Evolutionary conservation across 441 rosid genomes (phyloP), one percentile per base, ranked within the genome.

Genomic region (Jatropha multifida): DNA sequence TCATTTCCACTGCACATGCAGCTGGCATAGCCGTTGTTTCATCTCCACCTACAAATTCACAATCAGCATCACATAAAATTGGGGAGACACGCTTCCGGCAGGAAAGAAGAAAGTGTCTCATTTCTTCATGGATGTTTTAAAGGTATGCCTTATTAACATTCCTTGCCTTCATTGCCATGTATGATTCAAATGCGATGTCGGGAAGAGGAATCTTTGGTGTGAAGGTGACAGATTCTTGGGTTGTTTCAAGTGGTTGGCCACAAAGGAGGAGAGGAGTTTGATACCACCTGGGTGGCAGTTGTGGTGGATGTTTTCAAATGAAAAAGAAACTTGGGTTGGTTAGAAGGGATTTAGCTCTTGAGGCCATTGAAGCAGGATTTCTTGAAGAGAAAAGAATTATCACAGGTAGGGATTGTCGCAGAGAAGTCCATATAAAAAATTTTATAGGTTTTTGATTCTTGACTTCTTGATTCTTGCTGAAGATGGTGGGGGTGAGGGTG

Each of bases 21-120:
- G 91, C 86, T 0, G 96, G 93, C 93, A 94, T 89, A 27, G 93
- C 97, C 58, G 65, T 17, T 11, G 89, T 72, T 67, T 88, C 88
- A 18, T 78, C 38, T 9, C 98, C 96, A 1, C 97, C 94, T 23
- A 90, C 54, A 13, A 49, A 49, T 49, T 49, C 54, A 49, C 54
- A 49, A 49, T 14, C 54, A 49, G 54, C 54, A 49, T 10, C 14
- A 49, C 54, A 49, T 49, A 49, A 49, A 5, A 49, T 15, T 49
- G 54, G 54, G 14, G 14, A 15, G 54, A 49, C 54, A 49, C 54
- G 54, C 54, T 49, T 49, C 14, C 54, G 13, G 54, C 54, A 92
- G 7, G 92, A 96, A 26, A 94, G 86, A 17, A 94, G 90, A 51
- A 96, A 94, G 83, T 92, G 92, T 11, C 98, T 86, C 98, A 94